These are phyloP conservation scores for Lepidium africanum DNA, from an alignment of 345 rosid species.

Conservation along the genomic window DNA sequence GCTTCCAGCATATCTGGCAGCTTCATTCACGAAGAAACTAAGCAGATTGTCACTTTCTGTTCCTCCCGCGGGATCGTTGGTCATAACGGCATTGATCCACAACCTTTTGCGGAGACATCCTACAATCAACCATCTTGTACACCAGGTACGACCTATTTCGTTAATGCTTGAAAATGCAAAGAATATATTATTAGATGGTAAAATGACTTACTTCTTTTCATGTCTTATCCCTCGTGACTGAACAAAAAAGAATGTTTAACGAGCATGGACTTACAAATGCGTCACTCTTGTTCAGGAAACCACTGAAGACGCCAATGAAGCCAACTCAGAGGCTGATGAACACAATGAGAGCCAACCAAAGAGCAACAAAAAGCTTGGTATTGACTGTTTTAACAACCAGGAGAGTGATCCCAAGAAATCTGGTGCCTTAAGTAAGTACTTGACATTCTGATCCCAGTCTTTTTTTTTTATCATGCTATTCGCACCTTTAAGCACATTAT, in stretches of 20 bases:
- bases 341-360: constrained; percentile 23
- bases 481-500: not conserved
- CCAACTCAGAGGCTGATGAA: constrained; percentile 32
- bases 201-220: not conserved
- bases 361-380: constrained; percentile 36
- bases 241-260: not conserved
- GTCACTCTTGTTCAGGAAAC: constrained; percentile 41
- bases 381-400: constrained; percentile 58
- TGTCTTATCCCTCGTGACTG: not conserved
- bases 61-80: constrained; percentile 82
- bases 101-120: constrained; percentile 88
- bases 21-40: constrained; percentile 85
- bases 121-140: constrained; percentile 88
- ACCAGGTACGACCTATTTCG: constrained; percentile 38
- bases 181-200: not conserved
- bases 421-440: constrained; percentile 66
- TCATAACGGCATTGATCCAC: constrained; percentile 73
- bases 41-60: constrained; percentile 68
- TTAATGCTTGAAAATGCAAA: constrained; percentile 1
- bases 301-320: constrained; percentile 23
- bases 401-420: constrained; percentile 64
- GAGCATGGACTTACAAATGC: not conserved
- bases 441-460: not conserved
- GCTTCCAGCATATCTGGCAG: constrained; percentile 96
- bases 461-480: not conserved